phyloP scores from a whole-genome alignment of 768 basidiomycete species.

The Xanthoconium purpureum region DNA sequence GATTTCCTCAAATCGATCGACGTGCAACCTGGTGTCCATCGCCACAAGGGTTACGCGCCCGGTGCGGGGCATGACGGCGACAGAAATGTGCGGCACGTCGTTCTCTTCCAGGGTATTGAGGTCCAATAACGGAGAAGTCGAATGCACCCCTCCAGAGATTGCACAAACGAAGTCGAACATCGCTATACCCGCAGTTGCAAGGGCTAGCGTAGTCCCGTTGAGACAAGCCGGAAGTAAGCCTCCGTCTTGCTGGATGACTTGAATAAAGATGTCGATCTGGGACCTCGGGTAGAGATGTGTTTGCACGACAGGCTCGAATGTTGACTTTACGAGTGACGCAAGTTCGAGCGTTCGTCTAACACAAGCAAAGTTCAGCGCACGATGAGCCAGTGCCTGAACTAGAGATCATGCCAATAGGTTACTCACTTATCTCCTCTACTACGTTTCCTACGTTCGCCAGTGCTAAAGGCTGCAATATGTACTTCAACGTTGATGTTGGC shows the following conservation, averaged over 20 bases:
- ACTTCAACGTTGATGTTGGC: slow-evolving; percentile 90
- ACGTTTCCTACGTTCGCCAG: slow-evolving; percentile 73
- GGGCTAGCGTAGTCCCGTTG: slow-evolving; percentile 91
- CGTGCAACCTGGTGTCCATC: slow-evolving; percentile 92
- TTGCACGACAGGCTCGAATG: slow-evolving; percentile 94
- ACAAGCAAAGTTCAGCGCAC: slow-evolving; percentile 3
- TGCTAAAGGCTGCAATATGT: slow-evolving; percentile 81
- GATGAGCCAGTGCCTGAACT: not conserved
- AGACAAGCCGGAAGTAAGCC: slow-evolving; percentile 88
- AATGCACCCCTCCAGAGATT: slow-evolving; percentile 83
- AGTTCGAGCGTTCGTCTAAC: slow-evolving; percentile 83
- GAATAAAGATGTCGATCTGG: slow-evolving; percentile 91
- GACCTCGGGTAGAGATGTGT: slow-evolving; percentile 89
- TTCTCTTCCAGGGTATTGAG: slow-evolving; percentile 87
- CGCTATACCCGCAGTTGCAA: slow-evolving; percentile 88
- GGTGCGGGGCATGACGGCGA: slow-evolving; percentile 88
- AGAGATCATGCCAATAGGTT: not conserved
- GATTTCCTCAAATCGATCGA: slow-evolving; percentile 90
- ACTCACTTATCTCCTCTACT: slow-evolving; percentile 85
- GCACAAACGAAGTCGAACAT: slow-evolving; percentile 90
- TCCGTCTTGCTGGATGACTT: slow-evolving; percentile 93
- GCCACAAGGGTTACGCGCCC: slow-evolving; percentile 82
- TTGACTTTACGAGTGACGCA: slow-evolving; percentile 82
- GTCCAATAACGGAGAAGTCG: slow-evolving; percentile 79
- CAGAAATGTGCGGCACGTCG: slow-evolving; percentile 83